Conservation (phyloP, 331 rosid genomes). For the Acacia concinna region DNA sequence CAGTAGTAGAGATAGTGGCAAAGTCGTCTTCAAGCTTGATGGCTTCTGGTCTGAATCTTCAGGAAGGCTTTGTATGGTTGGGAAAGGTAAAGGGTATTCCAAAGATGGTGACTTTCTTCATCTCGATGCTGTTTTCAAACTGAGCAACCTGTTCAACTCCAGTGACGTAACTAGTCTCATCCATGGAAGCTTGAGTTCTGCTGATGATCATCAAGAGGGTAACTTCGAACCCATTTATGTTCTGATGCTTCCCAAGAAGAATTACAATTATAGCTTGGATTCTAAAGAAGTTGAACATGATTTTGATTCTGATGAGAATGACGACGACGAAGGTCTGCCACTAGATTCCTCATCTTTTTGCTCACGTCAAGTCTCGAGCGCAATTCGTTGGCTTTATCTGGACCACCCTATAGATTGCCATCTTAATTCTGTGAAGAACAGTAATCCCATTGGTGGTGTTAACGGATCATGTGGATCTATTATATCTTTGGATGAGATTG, state of each 20-base stretch:
- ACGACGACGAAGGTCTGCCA: slow-evolving; percentile 15
- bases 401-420: slow-evolving; percentile 35
- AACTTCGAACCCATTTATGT: slow-evolving; percentile 39
- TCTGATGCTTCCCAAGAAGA: slow-evolving; percentile 37
- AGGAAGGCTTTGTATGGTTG: slow-evolving; percentile 48
- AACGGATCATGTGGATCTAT: not conserved
- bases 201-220: slow-evolving; percentile 3
- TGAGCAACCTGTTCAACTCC: slow-evolving; percentile 34
- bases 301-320: not conserved
- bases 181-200: slow-evolving; percentile 38
- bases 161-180: slow-evolving; percentile 30
- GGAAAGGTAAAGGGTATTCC: not conserved
- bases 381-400: slow-evolving; percentile 25
- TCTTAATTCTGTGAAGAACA: slow-evolving; percentile 31
- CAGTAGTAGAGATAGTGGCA: not conserved
- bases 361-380: not conserved
- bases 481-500: slow-evolving; percentile 23
- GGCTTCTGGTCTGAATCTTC: slow-evolving; percentile 49
- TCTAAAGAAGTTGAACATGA: not conserved
- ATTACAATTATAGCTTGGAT: slow-evolving; percentile 36
- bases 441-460: slow-evolving; percentile 27
- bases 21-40: not conserved
- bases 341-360: slow-evolving; percentile 27
- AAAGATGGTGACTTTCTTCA: not conserved
- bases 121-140: slow-evolving; percentile 36